These are phyloP conservation scores for Cymbopogon flexuosus DNA, from an alignment of 202 grass and related monocot genomes.

Conservation along the genomic window DNA sequence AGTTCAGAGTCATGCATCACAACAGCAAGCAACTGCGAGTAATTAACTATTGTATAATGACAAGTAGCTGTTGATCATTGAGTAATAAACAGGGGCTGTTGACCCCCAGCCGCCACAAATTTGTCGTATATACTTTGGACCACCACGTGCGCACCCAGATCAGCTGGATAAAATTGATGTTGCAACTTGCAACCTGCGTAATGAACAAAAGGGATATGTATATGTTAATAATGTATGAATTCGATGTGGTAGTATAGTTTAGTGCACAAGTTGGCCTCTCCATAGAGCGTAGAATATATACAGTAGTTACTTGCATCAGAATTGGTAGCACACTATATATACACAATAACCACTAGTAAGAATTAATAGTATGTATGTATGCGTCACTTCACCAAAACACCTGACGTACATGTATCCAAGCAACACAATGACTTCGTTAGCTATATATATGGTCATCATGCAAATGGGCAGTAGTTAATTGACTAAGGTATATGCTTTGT, in stretches of 20 bases:
- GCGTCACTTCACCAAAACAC: background rate
- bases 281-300: background rate
- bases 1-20: background rate
- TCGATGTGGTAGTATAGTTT: background rate
- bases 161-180: background rate
- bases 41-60: background rate
- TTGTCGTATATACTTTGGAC: slow-evolving; percentile 15
- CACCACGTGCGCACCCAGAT: slow-evolving; percentile 7
- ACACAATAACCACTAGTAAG: too few relatives aligned
- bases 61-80: background rate
- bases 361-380: background rate
- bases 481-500: background rate
- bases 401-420: background rate
- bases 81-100: background rate
- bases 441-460: background rate
- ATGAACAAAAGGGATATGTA: background rate
- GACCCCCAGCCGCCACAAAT: slow-evolving; percentile 26
- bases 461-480: background rate
- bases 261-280: background rate
- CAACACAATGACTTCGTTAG: background rate
- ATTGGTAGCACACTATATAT: background rate
- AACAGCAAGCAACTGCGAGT: background rate
- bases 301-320: background rate
- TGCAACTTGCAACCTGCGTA: background rate
- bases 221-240: background rate